Evolutionary conservation across 345 rosid genomes (phyloP).

Genomic region (Draba incana): DNA sequence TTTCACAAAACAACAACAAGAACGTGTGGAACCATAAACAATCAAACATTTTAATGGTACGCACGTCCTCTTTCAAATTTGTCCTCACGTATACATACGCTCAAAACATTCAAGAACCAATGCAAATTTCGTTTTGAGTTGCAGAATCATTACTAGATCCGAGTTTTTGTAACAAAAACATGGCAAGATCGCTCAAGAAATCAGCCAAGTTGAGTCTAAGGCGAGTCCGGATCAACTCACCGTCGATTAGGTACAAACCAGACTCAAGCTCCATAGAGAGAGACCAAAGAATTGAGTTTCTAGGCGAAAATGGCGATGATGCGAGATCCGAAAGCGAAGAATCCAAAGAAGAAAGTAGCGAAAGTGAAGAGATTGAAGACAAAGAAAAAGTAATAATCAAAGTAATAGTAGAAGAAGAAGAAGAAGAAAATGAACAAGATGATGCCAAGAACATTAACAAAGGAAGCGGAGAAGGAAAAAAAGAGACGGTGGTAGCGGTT

Average conservation of each 20-base stretch:
- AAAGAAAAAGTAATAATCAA: slow-evolving; percentile 32
- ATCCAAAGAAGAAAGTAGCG: slow-evolving; percentile 9
- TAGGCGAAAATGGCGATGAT: slow-evolving; percentile 40
- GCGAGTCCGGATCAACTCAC: slow-evolving; percentile 49
- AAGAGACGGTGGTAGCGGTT: slow-evolving; percentile 25
- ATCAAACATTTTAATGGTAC: slow-evolving; percentile 35
- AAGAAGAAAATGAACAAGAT: slow-evolving; percentile 22
- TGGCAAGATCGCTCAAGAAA: slow-evolving; percentile 44
- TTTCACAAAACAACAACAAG: neutral
- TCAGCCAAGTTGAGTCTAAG: slow-evolving; percentile 52
- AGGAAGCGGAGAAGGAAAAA: slow-evolving; percentile 28
- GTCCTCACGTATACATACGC: slow-evolving; percentile 28
- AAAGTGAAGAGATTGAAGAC: slow-evolving; percentile 29
- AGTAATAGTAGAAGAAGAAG: slow-evolving; percentile 17
- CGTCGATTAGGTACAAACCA: slow-evolving; percentile 49
- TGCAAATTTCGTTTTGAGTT: slow-evolving; percentile 11
- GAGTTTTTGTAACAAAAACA: slow-evolving; percentile 19
- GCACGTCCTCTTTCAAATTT: slow-evolving; percentile 36
- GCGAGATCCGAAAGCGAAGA: slow-evolving; percentile 33
- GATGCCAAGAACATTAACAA: slow-evolving; percentile 28
- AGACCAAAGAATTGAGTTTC: slow-evolving; percentile 59
- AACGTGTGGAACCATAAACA: slow-evolving; percentile 43
- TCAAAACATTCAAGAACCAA: slow-evolving; percentile 33
- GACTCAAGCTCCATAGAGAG: slow-evolving; percentile 40
- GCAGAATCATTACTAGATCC: neutral